Base-by-base conservation (phyloP, 78 protist genomes). In the Dictyostelium firmibasis region DNA sequence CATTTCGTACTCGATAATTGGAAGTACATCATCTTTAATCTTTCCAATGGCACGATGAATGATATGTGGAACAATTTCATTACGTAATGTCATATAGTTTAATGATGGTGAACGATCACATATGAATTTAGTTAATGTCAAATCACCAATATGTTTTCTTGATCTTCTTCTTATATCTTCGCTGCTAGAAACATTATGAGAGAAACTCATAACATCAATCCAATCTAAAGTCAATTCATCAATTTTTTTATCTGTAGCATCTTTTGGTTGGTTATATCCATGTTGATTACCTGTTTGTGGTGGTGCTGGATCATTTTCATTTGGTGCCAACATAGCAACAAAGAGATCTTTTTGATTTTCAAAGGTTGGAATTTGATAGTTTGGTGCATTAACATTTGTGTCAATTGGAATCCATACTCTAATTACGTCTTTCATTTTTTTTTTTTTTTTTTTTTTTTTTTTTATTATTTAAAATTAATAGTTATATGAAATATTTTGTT, bases 201-300 rank as follows among this genome's bases (percentile, higher is more conserved):
- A 82, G 41, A 35, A 82, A 31, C 74, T 50, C 87, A 82, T 82
- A 35, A 62, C 44, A 2, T 82, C 87, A 16, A 82, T 82, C 87
- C 87, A 82, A 60, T n/a, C 38, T 18, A 33, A 75, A 35, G 31
- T 27, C 8, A 75, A 35, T 36, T 36, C 41, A 20, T 36, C 81
- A 20, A 36, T 75, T 75, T 75, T 75, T 13, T 75, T 36, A 75
- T 75, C 81, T 18, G 13, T 20, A 35, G 33, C 81, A 75, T 75
- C 81, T 8, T 75, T 29, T 75, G 81, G 41, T 29, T 75, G 18
- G 16, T 75, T 75, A 1, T 75, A 23, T 2, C 47, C 11, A 31
- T 74, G 23, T 13, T 43, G n/a, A 7, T 29, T 23, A 2, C 35
- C 5, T 20, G 50, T 11, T 75, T 14, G 44, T 75, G 81, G 43